Evolutionary conservation across 805 yeast genomes (phyloP), one percentile per base, ranked within the genome.

Genomic region (Myxozyma vanderwaltii): DNA sequence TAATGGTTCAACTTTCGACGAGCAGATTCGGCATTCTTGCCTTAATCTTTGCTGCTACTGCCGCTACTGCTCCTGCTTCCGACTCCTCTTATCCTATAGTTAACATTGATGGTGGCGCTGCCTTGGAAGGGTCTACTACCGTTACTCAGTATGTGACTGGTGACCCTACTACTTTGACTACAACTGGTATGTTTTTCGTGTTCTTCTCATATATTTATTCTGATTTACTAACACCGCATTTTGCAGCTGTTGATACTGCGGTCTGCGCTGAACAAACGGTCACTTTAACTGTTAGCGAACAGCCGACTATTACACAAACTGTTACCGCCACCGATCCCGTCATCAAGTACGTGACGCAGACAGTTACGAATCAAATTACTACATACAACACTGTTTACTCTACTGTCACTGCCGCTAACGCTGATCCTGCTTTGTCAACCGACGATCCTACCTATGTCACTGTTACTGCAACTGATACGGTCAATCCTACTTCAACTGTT

Each of bases 41-140:
- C 31, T 29, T 51, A 24, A 13, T 39, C 31, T 43, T 26, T 17
- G 38, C 46, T 13, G 51, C 47, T 10, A 19, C 47, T 8, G 43
- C 43, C 21, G 41, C 49, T n/a, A 10, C 44, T 19, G 54, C 58
- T 19, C 43, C 58, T 24, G 26, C 50, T 10, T 51, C 51, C 12
- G 26, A 54, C 3, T 19, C 47, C 3, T 40, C 54, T 17, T 59
- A 59, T 51, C 60, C 63, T 29, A 50, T 56, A 15, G 60, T 59
- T 15, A 48, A 52, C 47, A 55, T 59, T 19, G 60, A 53, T 36
- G 63, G 63, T 5, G 60, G 57, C 5, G 38, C 21, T 3, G 24
- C 53, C n/a, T 38, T 26, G 3, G 56, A 31, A 8, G 54, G 38
- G 5, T 10, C 50, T 4, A 49, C 49, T 12, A 49, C 52, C 4